Conservation (phyloP, 2,329 filamentous ascomycete species). For the Aspergillus tubingensis region DNA sequence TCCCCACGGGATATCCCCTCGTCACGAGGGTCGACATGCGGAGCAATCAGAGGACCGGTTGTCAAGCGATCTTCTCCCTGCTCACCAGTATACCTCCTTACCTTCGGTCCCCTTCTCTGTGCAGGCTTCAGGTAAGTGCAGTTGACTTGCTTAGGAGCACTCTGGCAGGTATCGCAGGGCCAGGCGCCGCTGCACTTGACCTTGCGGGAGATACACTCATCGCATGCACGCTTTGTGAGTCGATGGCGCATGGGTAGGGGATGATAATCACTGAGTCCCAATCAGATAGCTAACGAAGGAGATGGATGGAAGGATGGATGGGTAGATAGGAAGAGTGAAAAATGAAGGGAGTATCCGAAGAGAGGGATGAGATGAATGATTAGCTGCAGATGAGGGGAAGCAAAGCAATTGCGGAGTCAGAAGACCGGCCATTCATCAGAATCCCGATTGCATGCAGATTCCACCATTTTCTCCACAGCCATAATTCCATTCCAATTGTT, state of each 20-base stretch:
- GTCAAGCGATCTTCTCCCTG: background rate
- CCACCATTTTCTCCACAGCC: too few relatives aligned
- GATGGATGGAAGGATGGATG: too few relatives aligned
- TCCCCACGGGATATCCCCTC: background rate
- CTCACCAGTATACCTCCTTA: conserved; percentile 10
- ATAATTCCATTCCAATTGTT: too few relatives aligned
- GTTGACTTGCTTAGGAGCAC: conserved; percentile 20
- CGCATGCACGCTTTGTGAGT: conserved; percentile 33
- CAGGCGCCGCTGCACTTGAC: conserved; percentile 32
- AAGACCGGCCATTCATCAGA: background rate
- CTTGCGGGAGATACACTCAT: conserved; percentile 34
- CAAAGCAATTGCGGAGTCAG: background rate
- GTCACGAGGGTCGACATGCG: background rate
- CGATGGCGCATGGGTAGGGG: conserved; percentile 11
- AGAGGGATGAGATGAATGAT: background rate
- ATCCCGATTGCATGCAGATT: too few relatives aligned
- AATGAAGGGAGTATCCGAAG: background rate
- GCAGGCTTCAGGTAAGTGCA: conserved; percentile 33
- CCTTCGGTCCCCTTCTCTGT: conserved; percentile 32
- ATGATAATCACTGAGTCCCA: background rate
- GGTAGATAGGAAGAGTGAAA: background rate
- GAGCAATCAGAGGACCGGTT: background rate
- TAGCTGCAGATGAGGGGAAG: background rate
- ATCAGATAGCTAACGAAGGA: background rate
- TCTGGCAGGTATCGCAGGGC: conserved; percentile 31